Evolutionary conservation across 2,329 filamentous ascomycete species (phyloP), one percentile per base, ranked within the genome.

Genomic region (Colletotrichum lentis): DNA sequence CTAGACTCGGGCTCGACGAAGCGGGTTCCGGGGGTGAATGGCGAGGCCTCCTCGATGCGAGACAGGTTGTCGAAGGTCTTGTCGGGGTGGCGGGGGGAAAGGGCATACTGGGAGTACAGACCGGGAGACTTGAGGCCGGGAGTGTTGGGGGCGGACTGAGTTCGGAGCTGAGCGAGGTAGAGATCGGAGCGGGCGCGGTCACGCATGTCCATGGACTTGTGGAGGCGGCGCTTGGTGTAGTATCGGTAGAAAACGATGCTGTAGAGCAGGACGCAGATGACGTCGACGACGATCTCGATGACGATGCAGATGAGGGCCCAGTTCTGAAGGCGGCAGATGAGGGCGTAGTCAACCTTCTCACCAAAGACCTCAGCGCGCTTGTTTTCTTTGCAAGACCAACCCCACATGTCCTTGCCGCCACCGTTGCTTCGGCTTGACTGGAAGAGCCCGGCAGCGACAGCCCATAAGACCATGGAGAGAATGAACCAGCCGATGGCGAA

Each of bases 301-400:
- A 99, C 91, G 81, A 94, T 94, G 86, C 96, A 99, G 77, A 99
- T 91, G 71, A 99, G 86, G 47, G 91, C 87, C 96, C 96, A 99
- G 82, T 97, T 96, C 88, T 97, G 82, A 75, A 99, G 88, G 74
- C 95, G 91, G 83, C 96, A 99, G 72, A 98, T 86, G 58, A 99
- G 90, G 31, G 88, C 88, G 80, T 98, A 99, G 80, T 96, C 86
- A 73, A 99, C 87, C 74, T 96, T 90, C 64, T 94, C 84, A 70
- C 88, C 77, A 78, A 95, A 98, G 61, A 97, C 82, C 58, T 93
- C 81, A 63, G 90, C 83, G 69, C 95, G 90, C 72, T 90, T 88
- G 79, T 97, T 98, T 75, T 97, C 87, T 65, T 94, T 91, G 79
- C 96, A 99, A n/a, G 93, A 89, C 96, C 96, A 99, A 68, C 95